Evolutionary conservation across 257 asterid species (phyloP), one percentile per base, ranked within the genome.

Genomic region (Solanum arcanum): DNA sequence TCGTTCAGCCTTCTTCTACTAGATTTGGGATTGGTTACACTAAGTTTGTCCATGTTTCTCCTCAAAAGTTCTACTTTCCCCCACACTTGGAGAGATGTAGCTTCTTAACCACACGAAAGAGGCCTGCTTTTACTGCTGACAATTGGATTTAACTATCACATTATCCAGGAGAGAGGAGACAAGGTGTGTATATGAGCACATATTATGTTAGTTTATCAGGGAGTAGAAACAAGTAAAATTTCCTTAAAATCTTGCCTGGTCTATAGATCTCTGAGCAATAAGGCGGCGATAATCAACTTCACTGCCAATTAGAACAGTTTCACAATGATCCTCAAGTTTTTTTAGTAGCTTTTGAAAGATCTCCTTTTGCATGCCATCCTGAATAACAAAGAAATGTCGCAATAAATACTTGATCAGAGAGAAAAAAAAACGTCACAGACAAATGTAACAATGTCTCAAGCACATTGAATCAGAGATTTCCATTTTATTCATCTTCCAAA

Each of bases 291-390:
- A 97, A 88, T 97, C 99, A 85, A 95, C 93, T 91, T 97, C 99
- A 87, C 96, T 94, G 87, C 99, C 99, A 87, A 97, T 95, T 35
- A 93, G 91, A 86, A 94, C 89, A 90, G 80, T 91, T 87, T 94
- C 94, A 87, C 96, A 93, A 88, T 97, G 99, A 75, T 94, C 91
- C 87, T 94, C 98, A 90, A 97, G 86, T 86, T 89, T 93, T 52
- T 86, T 90, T 33, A 97, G 84, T 74, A 97, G 91, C 90, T 94
- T 95, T 41, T 93, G 91, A 86, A 97, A 97, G 84, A 97, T 95
- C 88, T 97, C 99, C 85, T 90, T 95, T 88, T 97, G 99, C 99
- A 97, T 97, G 85, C 99, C 99, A 91, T 97, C 99, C 99, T 97
- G 93, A 66, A 89, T 78, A 83, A 31, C 83, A 78, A 83, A 29